Base-by-base conservation (phyloP, 169 alveolate species). In the Plasmodium blacklocki region DNA sequence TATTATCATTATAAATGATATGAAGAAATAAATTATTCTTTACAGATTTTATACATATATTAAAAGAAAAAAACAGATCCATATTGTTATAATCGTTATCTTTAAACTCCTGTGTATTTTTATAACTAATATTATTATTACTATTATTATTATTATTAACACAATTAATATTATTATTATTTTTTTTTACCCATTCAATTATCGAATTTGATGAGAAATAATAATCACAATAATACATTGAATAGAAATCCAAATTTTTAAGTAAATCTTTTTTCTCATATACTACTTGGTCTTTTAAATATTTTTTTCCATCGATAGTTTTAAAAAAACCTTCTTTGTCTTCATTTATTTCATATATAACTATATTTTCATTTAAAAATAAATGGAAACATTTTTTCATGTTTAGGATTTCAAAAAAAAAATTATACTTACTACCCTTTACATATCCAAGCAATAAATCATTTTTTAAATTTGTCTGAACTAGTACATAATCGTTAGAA, bases 401-500 rank as follows among this genome's bases (percentile, higher is more conserved):
- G 71, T 83, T 83, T 7, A 83, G 68, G 43, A 83, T 26, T 47
- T 83, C 91, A 63, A 83, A 83, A 68, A 68, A 54, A 59, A 83
- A 67, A 83, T 83, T 83, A 70, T 19, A 83, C 32, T 83, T 83
- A 54, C 73, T 67, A 67, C 70, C 43, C 45, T 83, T 83, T 8
- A 83, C 56, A 72, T 83, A 83, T 45, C 91, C 91, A 29, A 83
- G 56, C n/a, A 83, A 50, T 7, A 70, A 45, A 21, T 83, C 91
- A 54, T 83, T 83, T 50, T 83, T 56, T 43, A 71, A 29, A 29
- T 83, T 83, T 19, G 91, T 83, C 73, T 83, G 91, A 18, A 83
- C 91, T 43, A 68, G 71, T 49, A 83, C 47, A 29, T 68, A 83
- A 15, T 83, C 91, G 15, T 58, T 83, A 18, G 85, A 72, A 43